Conservation (phyloP, 2,329 filamentous ascomycete genomes). For the Polychaeton citri region DNA sequence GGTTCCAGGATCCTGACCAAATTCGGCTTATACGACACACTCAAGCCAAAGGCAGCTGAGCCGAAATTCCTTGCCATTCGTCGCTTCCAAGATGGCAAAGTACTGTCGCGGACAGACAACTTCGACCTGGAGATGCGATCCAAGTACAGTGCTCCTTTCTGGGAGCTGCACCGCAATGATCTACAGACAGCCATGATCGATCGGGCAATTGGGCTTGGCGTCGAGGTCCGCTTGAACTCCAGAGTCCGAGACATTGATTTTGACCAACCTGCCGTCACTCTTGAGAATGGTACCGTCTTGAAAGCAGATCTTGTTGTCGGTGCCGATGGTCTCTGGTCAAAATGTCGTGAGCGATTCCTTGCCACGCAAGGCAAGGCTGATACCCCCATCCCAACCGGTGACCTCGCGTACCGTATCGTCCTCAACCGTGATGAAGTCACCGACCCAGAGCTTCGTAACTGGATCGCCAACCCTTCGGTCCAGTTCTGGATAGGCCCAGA, state of each 20-base stretch:
- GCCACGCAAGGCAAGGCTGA: constrained; percentile 26
- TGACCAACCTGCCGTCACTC: constrained; percentile 29
- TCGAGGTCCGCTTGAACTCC: constrained; percentile 36
- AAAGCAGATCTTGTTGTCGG: constrained; percentile 46
- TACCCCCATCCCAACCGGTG: constrained; percentile 44
- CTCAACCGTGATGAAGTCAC: constrained; percentile 38
- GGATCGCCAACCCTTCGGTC: constrained; percentile 39
- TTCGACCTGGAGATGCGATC: constrained; percentile 40
- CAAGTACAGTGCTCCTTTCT: constrained; percentile 45
- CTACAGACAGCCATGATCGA: constrained; percentile 41
- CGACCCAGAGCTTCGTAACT: constrained; percentile 33
- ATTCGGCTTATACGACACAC: constrained; percentile 35
- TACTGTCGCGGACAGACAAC: constrained; percentile 37
- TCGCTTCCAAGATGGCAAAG: constrained; percentile 34
- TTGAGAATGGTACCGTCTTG: constrained; percentile 26
- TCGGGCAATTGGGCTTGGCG: constrained; percentile 40
- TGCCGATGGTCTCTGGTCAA: constrained; percentile 52
- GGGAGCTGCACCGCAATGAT: constrained; percentile 50
- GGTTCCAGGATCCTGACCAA: constrained; percentile 26
- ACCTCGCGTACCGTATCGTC: constrained; percentile 52
- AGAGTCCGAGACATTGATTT: constrained; percentile 37
- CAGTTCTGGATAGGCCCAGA: constrained; percentile 53
- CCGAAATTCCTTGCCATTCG: constrained; percentile 39
- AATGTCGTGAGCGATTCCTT: constrained; percentile 38
- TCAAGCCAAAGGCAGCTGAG: constrained; percentile 26